Base-by-base conservation (phyloP, 208 protist species). In the Leptomonas pyrrhocoris region DNA sequence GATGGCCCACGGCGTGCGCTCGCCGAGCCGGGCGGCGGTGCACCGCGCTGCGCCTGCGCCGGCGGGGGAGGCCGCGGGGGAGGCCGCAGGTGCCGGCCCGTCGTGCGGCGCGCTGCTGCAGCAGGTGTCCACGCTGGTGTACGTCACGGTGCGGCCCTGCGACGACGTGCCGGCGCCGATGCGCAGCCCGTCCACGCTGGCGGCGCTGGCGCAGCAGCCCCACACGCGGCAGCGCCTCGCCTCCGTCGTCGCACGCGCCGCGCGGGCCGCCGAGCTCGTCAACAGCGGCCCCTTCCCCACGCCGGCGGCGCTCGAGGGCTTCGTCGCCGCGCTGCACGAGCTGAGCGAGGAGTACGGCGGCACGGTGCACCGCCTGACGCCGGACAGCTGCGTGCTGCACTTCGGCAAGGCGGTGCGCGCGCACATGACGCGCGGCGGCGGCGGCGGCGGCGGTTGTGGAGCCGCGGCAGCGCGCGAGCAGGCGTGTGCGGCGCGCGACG, bases 271-370 rank as follows among this genome's bases (percentile, higher is more conserved):
- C 8, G 31, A 66, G 3, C 54, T 54, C 0, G 48, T 34, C 21
- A 50, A 66, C 65, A 65, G 45, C 63, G 45, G 58, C 28, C 49
- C 49, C 49, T 66, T 70, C 38, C 46, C 57, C 36, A 50, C 72
- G n/a, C 31, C 34, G 30, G n/a, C 6, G 21, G 53, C 53, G 53
- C 53, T 40, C 21, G 30, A 23, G 16, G 30, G 28, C 53, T 38
- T 57, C 53, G 53, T 50, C 18, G 45, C 45, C 18, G 45, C 45
- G 45, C 45, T 50, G 45, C 45, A 50, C 18, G 45, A 50, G 45
- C 45, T 50, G 45, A 23, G 45, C 45, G 45, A 50, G 45, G 45
- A 50, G 45, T 18, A 50, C 15, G 45, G 45, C 45, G 45, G 45
- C 45, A 21, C 18, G 15, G 18, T 50, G 45, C 45, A 50, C 45